phyloP scores from a whole-genome alignment of 257 asterid species.

The Echium plantagineum region DNA sequence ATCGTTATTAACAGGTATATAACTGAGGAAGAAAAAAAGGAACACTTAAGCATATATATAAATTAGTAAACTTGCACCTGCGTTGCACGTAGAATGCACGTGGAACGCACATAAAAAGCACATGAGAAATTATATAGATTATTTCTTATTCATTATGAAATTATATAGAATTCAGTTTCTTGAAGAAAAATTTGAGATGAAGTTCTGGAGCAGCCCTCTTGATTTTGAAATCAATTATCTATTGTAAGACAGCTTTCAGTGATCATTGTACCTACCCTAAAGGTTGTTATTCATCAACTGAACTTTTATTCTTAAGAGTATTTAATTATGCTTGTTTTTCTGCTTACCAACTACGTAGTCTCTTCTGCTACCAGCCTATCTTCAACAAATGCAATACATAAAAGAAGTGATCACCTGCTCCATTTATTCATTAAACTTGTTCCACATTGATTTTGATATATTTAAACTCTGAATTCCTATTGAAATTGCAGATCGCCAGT shows the following conservation, averaged over 20 bases:
- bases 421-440: slow-evolving; percentile 11
- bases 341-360: slow-evolving; percentile 6
- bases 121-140: too few species aligned
- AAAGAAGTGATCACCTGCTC: slow-evolving; percentile 37
- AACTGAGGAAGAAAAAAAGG: too few species aligned
- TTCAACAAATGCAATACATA: slow-evolving; percentile 22
- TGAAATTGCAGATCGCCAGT: not conserved
- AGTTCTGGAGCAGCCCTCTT: not conserved
- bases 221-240: not conserved
- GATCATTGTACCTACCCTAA: not conserved
- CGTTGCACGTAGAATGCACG: too few species aligned
- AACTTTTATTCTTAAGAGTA: not conserved
- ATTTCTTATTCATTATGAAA: too few species aligned
- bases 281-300: not conserved
- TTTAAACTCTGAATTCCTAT: not conserved
- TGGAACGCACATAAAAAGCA: too few species aligned
- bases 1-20: too few species aligned
- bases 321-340: not conserved
- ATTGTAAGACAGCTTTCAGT: not conserved
- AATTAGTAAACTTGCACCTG: too few species aligned
- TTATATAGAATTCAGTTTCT: not conserved
- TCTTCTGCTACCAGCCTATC: slow-evolving; percentile 7
- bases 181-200: not conserved
- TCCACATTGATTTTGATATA: not conserved
- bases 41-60: too few species aligned